Evolutionary conservation across 306 rosid genomes (phyloP).

Genomic region (Oxytropis ochrocephala): DNA sequence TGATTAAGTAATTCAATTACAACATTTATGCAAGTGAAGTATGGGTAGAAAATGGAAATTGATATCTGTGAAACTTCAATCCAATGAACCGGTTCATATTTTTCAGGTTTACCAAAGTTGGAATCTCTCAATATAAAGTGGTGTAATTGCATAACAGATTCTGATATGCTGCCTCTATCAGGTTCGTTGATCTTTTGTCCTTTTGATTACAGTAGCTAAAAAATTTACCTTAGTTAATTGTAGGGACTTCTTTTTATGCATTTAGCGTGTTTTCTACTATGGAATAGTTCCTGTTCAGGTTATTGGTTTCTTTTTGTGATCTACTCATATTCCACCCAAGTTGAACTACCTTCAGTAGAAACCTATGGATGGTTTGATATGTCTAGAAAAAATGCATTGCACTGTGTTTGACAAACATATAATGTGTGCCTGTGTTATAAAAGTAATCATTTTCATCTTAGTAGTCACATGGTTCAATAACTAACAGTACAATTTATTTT

Average conservation of each 20-base stretch:
- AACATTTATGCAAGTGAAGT: neutral
- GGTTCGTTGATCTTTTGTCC: conserved; percentile 39
- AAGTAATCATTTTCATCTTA: conserved; percentile 8
- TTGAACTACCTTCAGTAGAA: neutral
- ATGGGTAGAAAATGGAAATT: neutral
- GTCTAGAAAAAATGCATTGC: neutral
- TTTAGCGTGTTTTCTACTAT: neutral
- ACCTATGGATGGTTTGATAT: neutral
- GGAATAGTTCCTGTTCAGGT: conserved; percentile 7
- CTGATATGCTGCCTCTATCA: conserved; percentile 73
- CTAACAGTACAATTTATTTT: conserved; percentile 1
- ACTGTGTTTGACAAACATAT: neutral
- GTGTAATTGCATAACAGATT: conserved; percentile 83
- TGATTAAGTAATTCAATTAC: neutral
- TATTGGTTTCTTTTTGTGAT: neutral
- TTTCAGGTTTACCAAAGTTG: conserved; percentile 67
- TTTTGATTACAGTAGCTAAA: conserved; percentile 10
- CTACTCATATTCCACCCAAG: neutral
- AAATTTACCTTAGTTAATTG: neutral
- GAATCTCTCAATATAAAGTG: conserved; percentile 94
- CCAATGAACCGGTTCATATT: conserved; percentile 8
- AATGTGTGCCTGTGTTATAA: neutral
- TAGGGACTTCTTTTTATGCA: neutral
- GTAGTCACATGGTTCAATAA: conserved; percentile 6
- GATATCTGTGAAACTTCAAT: neutral